A percentile compares a stretch with the other conserved stretches of the same genome.
Conservation (phyloP, 106 monocot genomes). For the Vanilla planifolia region DNA sequence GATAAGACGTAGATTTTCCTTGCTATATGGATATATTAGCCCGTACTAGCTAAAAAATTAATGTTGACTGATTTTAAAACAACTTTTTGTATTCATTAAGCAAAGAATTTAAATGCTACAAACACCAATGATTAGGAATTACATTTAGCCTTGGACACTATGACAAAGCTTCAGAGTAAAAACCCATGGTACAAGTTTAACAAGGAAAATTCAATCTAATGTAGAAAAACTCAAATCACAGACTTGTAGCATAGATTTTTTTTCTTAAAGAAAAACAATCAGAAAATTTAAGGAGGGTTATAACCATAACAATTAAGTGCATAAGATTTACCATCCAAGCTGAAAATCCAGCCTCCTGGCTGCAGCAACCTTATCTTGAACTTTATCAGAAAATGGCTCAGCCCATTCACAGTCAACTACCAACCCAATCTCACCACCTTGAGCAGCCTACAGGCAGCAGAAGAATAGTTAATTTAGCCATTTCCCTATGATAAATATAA, state of each 20-base stretch:
- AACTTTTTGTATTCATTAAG: too few relatives aligned
- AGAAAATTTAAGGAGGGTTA: not conserved
- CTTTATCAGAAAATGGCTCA: constrained; percentile 70
- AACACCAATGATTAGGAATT: too few relatives aligned
- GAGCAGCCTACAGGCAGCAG: constrained; percentile 36
- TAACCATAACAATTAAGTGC: not conserved
- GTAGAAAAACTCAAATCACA: too few relatives aligned
- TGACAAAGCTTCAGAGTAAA: not conserved
- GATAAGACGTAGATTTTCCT: too few relatives aligned
- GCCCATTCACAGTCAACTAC: constrained; percentile 95
- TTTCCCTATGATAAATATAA: not conserved
- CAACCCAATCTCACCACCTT: constrained; percentile 90
- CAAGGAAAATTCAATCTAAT: too few relatives aligned
- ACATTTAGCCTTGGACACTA: too few relatives aligned
- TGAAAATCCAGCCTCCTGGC: constrained; percentile 84
- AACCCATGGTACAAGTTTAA: not conserved
- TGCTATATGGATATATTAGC: too few relatives aligned
- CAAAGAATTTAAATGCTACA: too few relatives aligned
- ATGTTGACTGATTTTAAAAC: too few relatives aligned
- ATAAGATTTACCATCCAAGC: constrained; percentile 68
- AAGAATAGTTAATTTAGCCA: not conserved
- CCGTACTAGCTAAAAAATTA: too few relatives aligned
- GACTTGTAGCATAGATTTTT: too few relatives aligned
- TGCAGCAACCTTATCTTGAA: constrained; percentile 65
- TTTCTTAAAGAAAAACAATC: too few relatives aligned